phyloP scores from a whole-genome alignment of 352 stramenopile species.

The Globisporangium canariense region DNA sequence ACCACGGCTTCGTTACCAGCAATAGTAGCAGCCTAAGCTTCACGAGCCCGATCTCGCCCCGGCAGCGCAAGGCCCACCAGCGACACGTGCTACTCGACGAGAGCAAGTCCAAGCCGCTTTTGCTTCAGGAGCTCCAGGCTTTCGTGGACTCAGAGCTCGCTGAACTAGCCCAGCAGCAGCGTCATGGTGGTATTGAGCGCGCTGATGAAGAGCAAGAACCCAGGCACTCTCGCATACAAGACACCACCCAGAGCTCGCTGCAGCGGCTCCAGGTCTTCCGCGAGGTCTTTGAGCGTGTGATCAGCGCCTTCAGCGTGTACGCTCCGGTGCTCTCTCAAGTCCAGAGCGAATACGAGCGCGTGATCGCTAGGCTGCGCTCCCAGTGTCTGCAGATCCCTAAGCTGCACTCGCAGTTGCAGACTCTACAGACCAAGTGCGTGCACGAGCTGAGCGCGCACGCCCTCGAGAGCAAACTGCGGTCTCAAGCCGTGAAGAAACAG shows the following conservation, averaged over 20 bases:
- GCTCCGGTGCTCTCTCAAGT: slow-evolving; percentile 57
- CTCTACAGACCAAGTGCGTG: slow-evolving; percentile 57
- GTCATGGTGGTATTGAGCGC: slow-evolving; percentile 6
- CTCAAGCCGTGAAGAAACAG: slow-evolving; percentile 36
- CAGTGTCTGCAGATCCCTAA: slow-evolving; percentile 44
- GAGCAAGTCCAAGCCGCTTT: slow-evolving; percentile 33
- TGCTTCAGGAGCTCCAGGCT: slow-evolving; percentile 44
- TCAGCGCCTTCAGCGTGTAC: slow-evolving; percentile 63
- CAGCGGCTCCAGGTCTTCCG: slow-evolving; percentile 55
- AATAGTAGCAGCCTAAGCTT: not conserved
- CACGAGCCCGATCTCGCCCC: slow-evolving; percentile 13
- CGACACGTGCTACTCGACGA: slow-evolving; percentile 23
- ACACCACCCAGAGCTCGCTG: slow-evolving; percentile 17
- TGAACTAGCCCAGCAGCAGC: slow-evolving; percentile 4
- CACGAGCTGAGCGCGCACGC: slow-evolving; percentile 47
- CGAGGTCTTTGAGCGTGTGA: slow-evolving; percentile 44
- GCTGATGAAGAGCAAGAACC: not conserved
- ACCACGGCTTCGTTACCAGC: not conserved
- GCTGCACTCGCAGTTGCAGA: slow-evolving; percentile 50
- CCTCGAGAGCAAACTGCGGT: slow-evolving; percentile 34
- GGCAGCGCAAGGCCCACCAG: slow-evolving; percentile 23
- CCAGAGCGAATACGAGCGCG: slow-evolving; percentile 59
- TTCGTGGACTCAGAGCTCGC: slow-evolving; percentile 33
- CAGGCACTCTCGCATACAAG: not conserved
- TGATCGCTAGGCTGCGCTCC: slow-evolving; percentile 26